Evolutionary conservation across 139 green algal genomes (phyloP).

Genomic region (Deuterostichococcus epilithicus): DNA sequence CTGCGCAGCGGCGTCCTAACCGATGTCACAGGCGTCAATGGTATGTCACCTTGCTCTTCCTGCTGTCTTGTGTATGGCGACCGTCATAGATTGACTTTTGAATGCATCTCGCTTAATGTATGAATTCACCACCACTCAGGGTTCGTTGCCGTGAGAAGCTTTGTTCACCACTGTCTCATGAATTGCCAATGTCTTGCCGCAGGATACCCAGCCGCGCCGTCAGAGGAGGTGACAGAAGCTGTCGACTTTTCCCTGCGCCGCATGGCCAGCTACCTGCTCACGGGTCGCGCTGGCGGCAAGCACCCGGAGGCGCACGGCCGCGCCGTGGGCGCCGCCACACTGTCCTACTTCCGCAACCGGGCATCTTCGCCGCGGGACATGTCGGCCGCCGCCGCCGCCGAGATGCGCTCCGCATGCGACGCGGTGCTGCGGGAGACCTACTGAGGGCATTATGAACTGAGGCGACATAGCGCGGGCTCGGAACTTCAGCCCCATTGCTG

Average conservation of each 20-base stretch:
- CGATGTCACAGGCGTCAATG: no score
- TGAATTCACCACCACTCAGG: no score
- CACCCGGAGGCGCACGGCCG: not conserved
- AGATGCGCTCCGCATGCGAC: conserved; percentile 14
- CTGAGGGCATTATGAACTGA: conserved; percentile 5
- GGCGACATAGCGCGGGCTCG: no score
- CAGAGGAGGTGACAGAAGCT: not conserved
- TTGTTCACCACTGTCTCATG: no score
- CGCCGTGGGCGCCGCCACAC: conserved; percentile 13
- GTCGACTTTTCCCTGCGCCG: conserved; percentile 17
- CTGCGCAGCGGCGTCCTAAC: not conserved
- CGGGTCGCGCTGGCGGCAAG: not conserved
- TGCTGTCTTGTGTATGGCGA: no score
- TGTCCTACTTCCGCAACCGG: conserved; percentile 14
- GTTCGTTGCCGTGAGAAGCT: no score
- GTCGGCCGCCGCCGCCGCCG: conserved; percentile 8
- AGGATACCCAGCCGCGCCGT: conserved; percentile 5
- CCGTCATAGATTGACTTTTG: no score
- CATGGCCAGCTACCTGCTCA: conserved; percentile 13
- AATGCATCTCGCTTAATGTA: no score
- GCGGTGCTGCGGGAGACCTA: conserved; percentile 15
- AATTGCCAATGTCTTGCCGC: no score
- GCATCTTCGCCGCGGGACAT: conserved; percentile 20
- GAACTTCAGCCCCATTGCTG: no score
- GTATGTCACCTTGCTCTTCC: no score